Conservation (phyloP, 106 monocot species). For the Allium cepa region DNA sequence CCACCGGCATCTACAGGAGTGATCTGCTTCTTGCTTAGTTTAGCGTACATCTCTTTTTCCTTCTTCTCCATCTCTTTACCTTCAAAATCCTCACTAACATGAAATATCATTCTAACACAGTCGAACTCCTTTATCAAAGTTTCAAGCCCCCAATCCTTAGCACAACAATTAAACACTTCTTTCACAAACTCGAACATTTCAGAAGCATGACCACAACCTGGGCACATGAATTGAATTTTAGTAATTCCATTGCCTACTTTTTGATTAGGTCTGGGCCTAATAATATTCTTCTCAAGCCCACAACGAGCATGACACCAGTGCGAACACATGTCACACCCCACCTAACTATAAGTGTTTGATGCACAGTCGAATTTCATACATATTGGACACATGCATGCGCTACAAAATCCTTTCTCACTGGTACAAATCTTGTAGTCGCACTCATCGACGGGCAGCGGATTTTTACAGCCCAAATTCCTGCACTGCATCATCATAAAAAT, state of each 20-base stretch:
- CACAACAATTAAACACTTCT: constrained; percentile 86
- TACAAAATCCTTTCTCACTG: too few relatives aligned
- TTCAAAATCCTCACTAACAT: too few relatives aligned
- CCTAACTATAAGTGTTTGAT: constrained; percentile 86
- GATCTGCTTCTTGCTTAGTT: too few relatives aligned
- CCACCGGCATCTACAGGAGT: too few relatives aligned
- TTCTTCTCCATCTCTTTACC: too few relatives aligned
- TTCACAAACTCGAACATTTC: constrained; percentile 99
- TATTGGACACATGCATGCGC: constrained; percentile 92
- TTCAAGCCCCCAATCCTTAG: constrained; percentile 79
- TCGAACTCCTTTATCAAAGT: constrained; percentile 82
- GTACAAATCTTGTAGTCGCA: constrained; percentile 88
- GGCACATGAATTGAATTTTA: constrained; percentile 89
- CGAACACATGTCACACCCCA: constrained; percentile 84
- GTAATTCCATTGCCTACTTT: constrained; percentile 58
- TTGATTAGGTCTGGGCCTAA: constrained; percentile 62
- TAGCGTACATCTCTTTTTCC: too few relatives aligned
- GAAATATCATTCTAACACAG: constrained; percentile 72
- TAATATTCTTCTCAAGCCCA: constrained; percentile 62
- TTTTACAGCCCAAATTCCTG: constrained; percentile 64
- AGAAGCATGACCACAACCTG: constrained; percentile 75
- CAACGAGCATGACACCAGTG: constrained; percentile 98
- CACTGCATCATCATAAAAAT: constrained; percentile 58
- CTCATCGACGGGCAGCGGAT: constrained; percentile 65
- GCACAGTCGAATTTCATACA: constrained; percentile 90